These are phyloP conservation scores for Stagonosporopsis cucurbitacearum DNA, from an alignment of 2,329 filamentous ascomycete species.

Conservation along the genomic window DNA sequence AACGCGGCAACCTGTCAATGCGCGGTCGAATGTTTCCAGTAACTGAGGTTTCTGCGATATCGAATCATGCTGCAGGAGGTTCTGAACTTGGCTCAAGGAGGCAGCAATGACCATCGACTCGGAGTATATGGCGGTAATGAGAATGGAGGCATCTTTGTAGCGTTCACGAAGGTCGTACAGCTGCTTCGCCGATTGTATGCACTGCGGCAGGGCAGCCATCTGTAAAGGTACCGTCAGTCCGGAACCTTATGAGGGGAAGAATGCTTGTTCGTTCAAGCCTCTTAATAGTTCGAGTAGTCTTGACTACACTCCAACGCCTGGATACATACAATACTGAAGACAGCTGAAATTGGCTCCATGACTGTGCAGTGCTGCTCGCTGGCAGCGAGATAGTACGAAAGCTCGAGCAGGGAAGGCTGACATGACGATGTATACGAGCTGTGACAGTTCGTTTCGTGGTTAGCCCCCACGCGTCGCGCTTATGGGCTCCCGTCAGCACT, in stretches of 20 bases:
- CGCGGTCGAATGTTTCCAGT: constrained; percentile 40
- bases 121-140: constrained; percentile 44
- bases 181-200: constrained; percentile 39
- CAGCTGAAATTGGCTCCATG: constrained; percentile 17
- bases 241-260: not conserved
- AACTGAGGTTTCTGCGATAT: constrained; percentile 39
- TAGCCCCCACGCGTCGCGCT: constrained; percentile 9
- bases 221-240: constrained; percentile 8
- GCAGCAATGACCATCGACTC: constrained; percentile 45
- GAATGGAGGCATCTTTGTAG: constrained; percentile 40
- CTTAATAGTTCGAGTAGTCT: not conserved
- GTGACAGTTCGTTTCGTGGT: not conserved
- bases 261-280: not conserved
- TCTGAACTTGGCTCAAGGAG: constrained; percentile 41
- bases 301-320: not conserved
- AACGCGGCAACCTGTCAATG: constrained; percentile 42
- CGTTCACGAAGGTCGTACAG: constrained; percentile 39
- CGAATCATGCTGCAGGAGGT: constrained; percentile 36
- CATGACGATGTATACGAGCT: constrained; percentile 5
- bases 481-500: constrained; percentile 6
- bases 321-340: constrained; percentile 17
- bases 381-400: not conserved
- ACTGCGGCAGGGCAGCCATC: constrained; percentile 34
- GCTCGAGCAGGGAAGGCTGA: not conserved
- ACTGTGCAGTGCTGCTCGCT: not conserved